Evolutionary conservation across 1,284 basidiomycete genomes (phyloP), one percentile per base, ranked within the genome.

Genomic region (Marasmius oreades): DNA sequence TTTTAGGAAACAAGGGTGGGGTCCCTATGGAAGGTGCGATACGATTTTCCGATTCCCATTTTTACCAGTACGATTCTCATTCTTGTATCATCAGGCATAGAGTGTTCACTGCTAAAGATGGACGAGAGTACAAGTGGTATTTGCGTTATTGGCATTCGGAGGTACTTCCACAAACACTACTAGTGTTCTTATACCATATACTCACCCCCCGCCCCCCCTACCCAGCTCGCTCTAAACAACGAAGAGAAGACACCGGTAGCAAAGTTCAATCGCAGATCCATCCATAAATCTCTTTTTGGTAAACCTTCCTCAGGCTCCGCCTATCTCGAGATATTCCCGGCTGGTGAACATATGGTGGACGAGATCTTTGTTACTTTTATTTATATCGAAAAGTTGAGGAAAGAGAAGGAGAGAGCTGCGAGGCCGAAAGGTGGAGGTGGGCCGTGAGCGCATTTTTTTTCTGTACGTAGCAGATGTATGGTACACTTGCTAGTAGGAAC

Each of bases 51-150:
- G n/a, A 24, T n/a, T 7, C 24, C 5, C 0, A 18, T 45, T 20
- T 24, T 10, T 16, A 37, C 16, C 22, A 45, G 55, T 4, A 31
- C 4, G 10, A 31, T 31, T 31, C 28, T 31, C 28, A 45, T 18
- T 36, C 4, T 51, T 44, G 8, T 24, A 22, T 23, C 16, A n/a
- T 10, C 57, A 65, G 63, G 26, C 60, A 60, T 43, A 55, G 64
- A 31, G 45, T 58, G 5, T 66, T 63, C 51, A 62, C 44, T 16
- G 60, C 62, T 7, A 55, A 58, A 10, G 63, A 67, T 52, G 64
- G 64, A 2, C 55, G 55, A 36, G 59, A 60, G 37, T 67, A 67
- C 48, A 58, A 59, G 28, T 67, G 64, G 66, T 24, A 61, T 39
- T 45, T 64, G 31, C 42, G 52, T 5, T n/a, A 28, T 23, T 36